phyloP scores from a whole-genome alignment of 2,329 filamentous ascomycete species.

The Madurella mycetomatis region DNA sequence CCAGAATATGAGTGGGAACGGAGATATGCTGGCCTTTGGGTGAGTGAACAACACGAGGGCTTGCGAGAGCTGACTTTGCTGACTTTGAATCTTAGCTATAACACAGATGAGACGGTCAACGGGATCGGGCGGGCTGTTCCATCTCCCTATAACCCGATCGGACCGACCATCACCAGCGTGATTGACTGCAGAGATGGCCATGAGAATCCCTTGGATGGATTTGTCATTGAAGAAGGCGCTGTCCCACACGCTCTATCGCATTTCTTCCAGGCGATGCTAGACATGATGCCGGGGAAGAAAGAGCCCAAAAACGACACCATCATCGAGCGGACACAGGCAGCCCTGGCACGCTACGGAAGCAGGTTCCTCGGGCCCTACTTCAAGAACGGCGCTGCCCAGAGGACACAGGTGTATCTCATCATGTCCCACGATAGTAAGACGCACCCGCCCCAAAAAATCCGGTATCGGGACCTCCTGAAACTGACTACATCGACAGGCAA shows the following conservation, averaged over 20 bases:
- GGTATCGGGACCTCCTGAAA: conserved; percentile 1
- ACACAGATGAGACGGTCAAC: conserved; percentile 54
- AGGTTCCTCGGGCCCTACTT: conserved; percentile 56
- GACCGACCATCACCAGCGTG: conserved; percentile 59
- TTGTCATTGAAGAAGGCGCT: conserved; percentile 60
- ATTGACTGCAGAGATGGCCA: conserved; percentile 55
- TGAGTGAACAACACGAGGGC: conserved; percentile 28
- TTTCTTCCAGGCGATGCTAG: conserved; percentile 54
- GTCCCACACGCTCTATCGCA: conserved; percentile 54
- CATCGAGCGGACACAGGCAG: conserved; percentile 40
- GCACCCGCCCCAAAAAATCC: background rate
- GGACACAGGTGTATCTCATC: conserved; percentile 60
- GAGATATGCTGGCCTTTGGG: conserved; percentile 62
- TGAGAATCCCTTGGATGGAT: conserved; percentile 55
- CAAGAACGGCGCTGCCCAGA: conserved; percentile 51
- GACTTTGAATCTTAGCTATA: conserved; percentile 42
- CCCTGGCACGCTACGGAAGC: conserved; percentile 47
- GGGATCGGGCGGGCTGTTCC: conserved; percentile 50
- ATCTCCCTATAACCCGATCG: conserved; percentile 48
- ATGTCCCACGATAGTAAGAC: conserved; percentile 60
- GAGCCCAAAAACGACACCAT: conserved; percentile 36
- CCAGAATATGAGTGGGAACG: conserved; percentile 60
- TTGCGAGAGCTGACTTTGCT: conserved; percentile 9
- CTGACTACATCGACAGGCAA: conserved; percentile 37
- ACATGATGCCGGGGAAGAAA: conserved; percentile 47